Conservation (phyloP, 2,329 filamentous ascomycete species). For the Phoma sp. region DNA sequence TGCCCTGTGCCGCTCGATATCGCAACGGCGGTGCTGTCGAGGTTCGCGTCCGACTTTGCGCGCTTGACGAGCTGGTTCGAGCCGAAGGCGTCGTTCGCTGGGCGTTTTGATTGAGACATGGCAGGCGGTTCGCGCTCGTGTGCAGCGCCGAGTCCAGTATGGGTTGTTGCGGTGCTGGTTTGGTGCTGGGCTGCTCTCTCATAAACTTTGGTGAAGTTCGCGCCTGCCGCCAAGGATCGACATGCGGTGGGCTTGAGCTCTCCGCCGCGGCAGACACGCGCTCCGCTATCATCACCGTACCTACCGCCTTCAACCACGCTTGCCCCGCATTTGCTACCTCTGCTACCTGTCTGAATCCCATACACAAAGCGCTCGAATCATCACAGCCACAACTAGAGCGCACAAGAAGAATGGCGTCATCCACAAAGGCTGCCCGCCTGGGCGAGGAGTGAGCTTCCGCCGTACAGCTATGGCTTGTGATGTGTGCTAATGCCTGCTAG, state of each 20-base stretch:
- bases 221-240: conserved; percentile 14
- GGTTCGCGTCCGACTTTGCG: conserved; percentile 72
- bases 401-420: conserved; percentile 52
- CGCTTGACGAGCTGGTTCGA: conserved; percentile 85
- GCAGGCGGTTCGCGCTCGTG: conserved; percentile 21
- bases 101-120: conserved; percentile 92
- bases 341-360: background rate
- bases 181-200: conserved; percentile 14
- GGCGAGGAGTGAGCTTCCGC: conserved; percentile 72
- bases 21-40: conserved; percentile 61
- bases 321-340: conserved; percentile 5
- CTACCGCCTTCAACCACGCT: background rate
- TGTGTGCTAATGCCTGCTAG: conserved; percentile 57
- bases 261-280: conserved; percentile 5
- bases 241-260: conserved; percentile 13
- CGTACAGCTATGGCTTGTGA: conserved; percentile 27
- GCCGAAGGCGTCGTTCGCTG: conserved; percentile 82
- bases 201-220: conserved; percentile 14
- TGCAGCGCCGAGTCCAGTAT: background rate
- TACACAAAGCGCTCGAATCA: background rate
- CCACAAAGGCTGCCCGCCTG: conserved; percentile 70
- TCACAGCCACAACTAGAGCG: background rate
- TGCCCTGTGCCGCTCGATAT: conserved; percentile 62
- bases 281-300: conserved; percentile 4
- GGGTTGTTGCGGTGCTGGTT: conserved; percentile 8